Percentiles rank a stretch among this genome's conserved stretches.
Conservation (phyloP, 495 filamentous ascomycete species). For the Filosporella fistucella region DNA sequence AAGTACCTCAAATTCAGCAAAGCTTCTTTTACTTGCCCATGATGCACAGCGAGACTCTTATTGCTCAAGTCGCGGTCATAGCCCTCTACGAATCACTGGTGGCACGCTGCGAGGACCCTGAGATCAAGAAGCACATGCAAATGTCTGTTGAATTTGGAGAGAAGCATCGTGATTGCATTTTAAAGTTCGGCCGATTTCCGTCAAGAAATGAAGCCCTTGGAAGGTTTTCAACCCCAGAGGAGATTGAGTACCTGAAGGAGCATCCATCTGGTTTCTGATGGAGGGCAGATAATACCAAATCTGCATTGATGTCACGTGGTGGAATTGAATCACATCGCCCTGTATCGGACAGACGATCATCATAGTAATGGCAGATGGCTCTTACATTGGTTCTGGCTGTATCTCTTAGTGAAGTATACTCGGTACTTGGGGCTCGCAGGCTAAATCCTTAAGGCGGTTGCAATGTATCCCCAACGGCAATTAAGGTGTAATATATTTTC, state of each 20-base stretch:
- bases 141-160: constrained; percentile 21
- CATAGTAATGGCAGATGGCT: too few species aligned
- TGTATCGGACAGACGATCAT: too few species aligned
- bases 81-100: constrained; percentile 25
- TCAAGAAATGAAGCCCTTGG: constrained; percentile 19
- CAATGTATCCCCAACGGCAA: too few species aligned
- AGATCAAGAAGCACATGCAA: constrained; percentile 16
- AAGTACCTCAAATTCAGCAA: constrained; percentile 22
- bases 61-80: constrained; percentile 26
- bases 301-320: background rate
- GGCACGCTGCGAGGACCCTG: constrained; percentile 13
- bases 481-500: too few species aligned
- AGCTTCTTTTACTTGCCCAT: constrained; percentile 34
- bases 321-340: too few species aligned
- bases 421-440: too few species aligned
- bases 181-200: constrained; percentile 22
- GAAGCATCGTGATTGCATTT: constrained; percentile 25
- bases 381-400: too few species aligned
- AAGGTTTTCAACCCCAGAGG: constrained; percentile 22
- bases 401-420: too few species aligned
- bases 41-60: constrained; percentile 30
- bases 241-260: constrained; percentile 20
- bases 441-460: too few species aligned
- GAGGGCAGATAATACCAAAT: too few species aligned
- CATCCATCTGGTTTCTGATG: constrained; percentile 21